Evolutionary conservation across 257 asterid genomes (phyloP), one percentile per base, ranked within the genome.

Genomic region (Nyctanthes arbortristis): DNA sequence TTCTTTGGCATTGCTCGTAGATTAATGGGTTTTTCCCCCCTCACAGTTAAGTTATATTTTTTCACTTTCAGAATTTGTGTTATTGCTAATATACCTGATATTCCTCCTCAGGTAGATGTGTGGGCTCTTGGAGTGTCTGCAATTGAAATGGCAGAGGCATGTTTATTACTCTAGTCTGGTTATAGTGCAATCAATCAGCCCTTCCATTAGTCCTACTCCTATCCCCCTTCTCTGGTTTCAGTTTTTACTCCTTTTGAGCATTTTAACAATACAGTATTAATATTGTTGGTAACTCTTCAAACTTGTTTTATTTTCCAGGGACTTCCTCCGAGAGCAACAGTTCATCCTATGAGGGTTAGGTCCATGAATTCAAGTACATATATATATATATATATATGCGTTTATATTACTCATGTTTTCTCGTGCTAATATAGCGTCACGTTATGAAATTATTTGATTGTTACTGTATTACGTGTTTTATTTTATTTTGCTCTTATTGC

Each of bases 51-150:
- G 16, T 34, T 57, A 10, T 68, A 67, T 22, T 58, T 59, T 30
- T 9, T 20, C 30, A 52, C 30, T 63, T 20, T 16, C 25, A 60
- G 67, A 59, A 28, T 13, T 52, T 49, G 62, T 43, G 3, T 28
- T 65, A 18, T 39, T 66, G 66, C 72, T 28, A 69, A 40, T 43
- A 61, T 66, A 35, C 37, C n/a, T 3, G 27, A 30, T 52, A 68
- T 36, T 55, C 75, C 65, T 70, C 68, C 61, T 70, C 87, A 93
- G 99, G 99, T 94, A 69, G 99, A 94, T 82, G 99, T 94, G 79
- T 94, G 99, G 99, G 99, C 99, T 72, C 96, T 94, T 75, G 99
- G 99, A 80, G 97, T 94, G 70, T 87, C 99, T 71, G 99, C 97
- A 43, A 94, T 94, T 63, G 99, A 94, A 91, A 94, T 94, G 99